Evolutionary conservation across 768 basidiomycete genomes (phyloP), one percentile per base, ranked within the genome.

Genomic region (Termitomyces bulborhizus): DNA sequence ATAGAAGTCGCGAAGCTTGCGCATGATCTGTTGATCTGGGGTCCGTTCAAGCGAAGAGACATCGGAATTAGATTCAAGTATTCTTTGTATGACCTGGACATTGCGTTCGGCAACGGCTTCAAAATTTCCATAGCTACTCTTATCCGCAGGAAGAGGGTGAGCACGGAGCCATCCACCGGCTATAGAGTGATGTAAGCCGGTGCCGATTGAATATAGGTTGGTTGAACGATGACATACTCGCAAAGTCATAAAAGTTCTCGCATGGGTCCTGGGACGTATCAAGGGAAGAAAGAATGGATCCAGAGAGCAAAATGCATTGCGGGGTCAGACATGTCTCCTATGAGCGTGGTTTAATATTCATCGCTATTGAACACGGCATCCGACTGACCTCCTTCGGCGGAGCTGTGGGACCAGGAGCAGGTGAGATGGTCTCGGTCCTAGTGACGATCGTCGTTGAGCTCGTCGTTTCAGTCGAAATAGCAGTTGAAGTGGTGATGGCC

Each of bases 231-330:
- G 8, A 84, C 91, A 63, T 64, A 95, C 93, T 95, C 9, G 94
- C 84, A 71, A 85, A 98, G 59, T 87, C 82, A 65, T 94, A 98
- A 68, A 98, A 97, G 70, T 93, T 88, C 61, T 98, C 90, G 69
- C 97, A 99, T 0, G 97, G 97, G 66, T 98, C 93, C 60, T 88
- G 79, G 8, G 83, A 75, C 9, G 79, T 79, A 65, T 99, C 95
- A 21, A 98, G 70, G 0, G 84, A 84, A 18, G 85, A 81, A 13
- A 98, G 72, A 56, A 99, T 88, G 0, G 84, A 79, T 1, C 92
- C 89, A 9, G 96, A 86, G 12, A 96, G 77, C 34, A 83, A 71
- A 48, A 98, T 85, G 66, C 97, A 99, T 58, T 86, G 80, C 4
- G 86, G 66, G 12, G 87, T 84, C 27, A 90, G 68, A 72, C 97